Evolutionary conservation across 495 filamentous ascomycete genomes (phyloP), one percentile per base, ranked within the genome.

Genomic region (Hyaloscypha hepaticicola): DNA sequence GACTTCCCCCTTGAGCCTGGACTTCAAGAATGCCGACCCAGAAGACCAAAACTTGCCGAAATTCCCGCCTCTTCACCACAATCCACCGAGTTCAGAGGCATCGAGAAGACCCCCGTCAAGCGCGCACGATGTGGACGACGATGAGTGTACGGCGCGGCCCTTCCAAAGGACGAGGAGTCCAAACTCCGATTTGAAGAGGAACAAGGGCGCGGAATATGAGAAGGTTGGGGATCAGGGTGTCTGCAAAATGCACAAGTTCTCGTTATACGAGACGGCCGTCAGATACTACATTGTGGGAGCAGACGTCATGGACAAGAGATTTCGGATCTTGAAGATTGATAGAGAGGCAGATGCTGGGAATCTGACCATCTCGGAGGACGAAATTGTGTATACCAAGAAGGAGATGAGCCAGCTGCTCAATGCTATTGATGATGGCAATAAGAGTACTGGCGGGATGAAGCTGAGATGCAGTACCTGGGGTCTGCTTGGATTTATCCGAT

Each of bases 381-480:
- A 93, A 61, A 96, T 94, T 67, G 86, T 96, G 6, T 98, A 99
- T 76, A 90, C 87, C 29, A 92, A 92, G 75, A 87, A 89, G 70
- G 92, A 98, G 76, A 97, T 96, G 86, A 92, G 89, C 70, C 88
- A 96, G 76, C 78, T 98, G 48, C 77, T 99, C 57, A 92, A 96
- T 71, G 88, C 95, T 51, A 96, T 99, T 59, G 96, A 99, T 69
- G 91, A 99, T 73, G 96, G 94, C 1, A 98, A 98, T 72, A 95
- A 90, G 72, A 87, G 83, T 28, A 90, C 90, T 0, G 95, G 95
- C n/a, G 95, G 95, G 3, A 79, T 99, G 76, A 94, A 89, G 74
- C 82, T 96, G 61, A 91, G 88, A 66, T 95, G 91, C 75, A 96
- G 87, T 58, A 92, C 90, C 25, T 99, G 92, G 94, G 95, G 95